Conservation (phyloP, 2,329 filamentous ascomycete genomes). For the Sporothrix luriei region DNA sequence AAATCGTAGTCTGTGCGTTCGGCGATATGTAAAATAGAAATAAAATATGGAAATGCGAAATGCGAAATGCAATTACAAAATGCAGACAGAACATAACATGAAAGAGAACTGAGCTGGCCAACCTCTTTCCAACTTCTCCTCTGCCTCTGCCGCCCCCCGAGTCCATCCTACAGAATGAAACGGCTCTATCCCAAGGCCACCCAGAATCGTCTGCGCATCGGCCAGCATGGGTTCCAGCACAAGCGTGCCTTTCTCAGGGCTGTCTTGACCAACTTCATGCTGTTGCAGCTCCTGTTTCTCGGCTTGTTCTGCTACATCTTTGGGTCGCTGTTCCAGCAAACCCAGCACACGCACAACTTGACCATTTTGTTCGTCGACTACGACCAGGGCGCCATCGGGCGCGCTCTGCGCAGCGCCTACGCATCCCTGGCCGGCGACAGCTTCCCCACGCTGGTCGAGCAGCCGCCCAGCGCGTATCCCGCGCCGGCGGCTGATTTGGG, state of each 20-base stretch:
- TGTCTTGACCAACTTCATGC: not conserved
- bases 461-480: not conserved
- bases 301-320: not conserved
- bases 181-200: not conserved
- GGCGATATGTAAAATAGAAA: too few relatives aligned
- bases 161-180: not conserved
- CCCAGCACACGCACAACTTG: not conserved
- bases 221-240: not conserved
- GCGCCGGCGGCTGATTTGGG: not conserved
- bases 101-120: not conserved
- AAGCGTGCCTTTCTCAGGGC: not conserved
- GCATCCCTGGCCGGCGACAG: not conserved
- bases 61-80: too few relatives aligned
- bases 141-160: not conserved
- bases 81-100: too few relatives aligned
- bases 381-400: not conserved
- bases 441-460: not conserved
- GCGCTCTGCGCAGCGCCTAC: not conserved
- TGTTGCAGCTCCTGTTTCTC: not conserved
- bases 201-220: not conserved
- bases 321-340: not conserved
- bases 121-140: not conserved
- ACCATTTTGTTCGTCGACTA: not conserved
- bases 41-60: too few relatives aligned
- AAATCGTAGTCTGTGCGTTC: too few relatives aligned